phyloP scores from a whole-genome alignment of 371 early-diverging fungal species.

The Dichotomocladium elegans region DNA sequence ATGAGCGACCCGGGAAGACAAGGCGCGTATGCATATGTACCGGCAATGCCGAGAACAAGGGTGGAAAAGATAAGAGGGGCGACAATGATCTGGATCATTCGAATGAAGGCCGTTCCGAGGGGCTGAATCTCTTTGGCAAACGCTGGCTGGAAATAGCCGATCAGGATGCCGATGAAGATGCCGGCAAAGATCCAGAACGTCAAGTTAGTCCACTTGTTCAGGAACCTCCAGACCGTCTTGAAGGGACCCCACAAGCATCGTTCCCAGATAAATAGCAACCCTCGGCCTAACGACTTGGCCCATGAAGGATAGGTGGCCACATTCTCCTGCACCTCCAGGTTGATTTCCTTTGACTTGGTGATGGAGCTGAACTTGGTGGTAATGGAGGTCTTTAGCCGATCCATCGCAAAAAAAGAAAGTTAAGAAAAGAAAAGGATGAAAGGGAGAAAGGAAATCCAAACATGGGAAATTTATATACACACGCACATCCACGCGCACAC shows the following conservation, averaged over 20 bases:
- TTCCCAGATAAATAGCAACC: background rate
- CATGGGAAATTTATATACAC: too few relatives aligned
- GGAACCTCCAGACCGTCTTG: constrained; percentile 11
- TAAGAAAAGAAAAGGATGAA: background rate
- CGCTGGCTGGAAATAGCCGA: constrained; percentile 57
- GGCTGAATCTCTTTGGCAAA: constrained; percentile 42
- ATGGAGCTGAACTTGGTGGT: background rate
- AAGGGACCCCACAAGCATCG: constrained; percentile 7
- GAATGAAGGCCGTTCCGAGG: constrained; percentile 56
- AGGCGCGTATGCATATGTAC: background rate
- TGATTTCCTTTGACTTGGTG: background rate
- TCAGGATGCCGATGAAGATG: constrained; percentile 59
- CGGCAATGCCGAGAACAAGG: constrained; percentile 67
- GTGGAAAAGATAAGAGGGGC: constrained; percentile 73
- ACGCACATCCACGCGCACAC: too few relatives aligned
- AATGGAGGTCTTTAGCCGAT: background rate
- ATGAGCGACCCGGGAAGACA: too few relatives aligned
- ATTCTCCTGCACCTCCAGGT: constrained; percentile 5
- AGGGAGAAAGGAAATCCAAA: background rate
- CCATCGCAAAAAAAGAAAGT: background rate
- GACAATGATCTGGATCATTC: constrained; percentile 69
- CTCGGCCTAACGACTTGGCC: background rate
- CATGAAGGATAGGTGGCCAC: constrained; percentile 3
- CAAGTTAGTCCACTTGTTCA: constrained; percentile 44
- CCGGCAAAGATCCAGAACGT: constrained; percentile 61